Conservation (phyloP, 202 grass and related monocot species). For the Musa balbisiana region DNA sequence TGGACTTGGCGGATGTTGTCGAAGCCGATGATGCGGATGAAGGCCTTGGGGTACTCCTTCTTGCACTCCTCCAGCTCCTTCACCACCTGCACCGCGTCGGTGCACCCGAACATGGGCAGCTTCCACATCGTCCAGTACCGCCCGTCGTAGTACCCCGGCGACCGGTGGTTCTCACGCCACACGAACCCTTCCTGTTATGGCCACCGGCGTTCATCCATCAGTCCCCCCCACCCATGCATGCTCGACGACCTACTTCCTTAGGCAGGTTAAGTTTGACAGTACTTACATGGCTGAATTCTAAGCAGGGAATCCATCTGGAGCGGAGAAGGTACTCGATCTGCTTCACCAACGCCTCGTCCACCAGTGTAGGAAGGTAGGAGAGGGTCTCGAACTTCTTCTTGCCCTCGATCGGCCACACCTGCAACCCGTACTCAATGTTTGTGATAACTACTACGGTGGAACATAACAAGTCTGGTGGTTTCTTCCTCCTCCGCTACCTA, state of each 20-base stretch:
- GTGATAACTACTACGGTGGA: not conserved
- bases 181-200: not conserved
- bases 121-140: slow-evolving; percentile 23
- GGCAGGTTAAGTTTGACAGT: not conserved
- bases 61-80: slow-evolving; percentile 10
- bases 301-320: slow-evolving; percentile 1
- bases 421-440: not conserved
- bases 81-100: slow-evolving; percentile 6
- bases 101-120: slow-evolving; percentile 22
- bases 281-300: slow-evolving; percentile 14
- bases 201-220: not conserved
- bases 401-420: slow-evolving; percentile 23
- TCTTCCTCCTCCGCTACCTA: not conserved
- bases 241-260: not conserved
- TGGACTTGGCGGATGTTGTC: slow-evolving; percentile 16
- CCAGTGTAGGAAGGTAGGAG: slow-evolving; percentile 8
- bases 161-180: not conserved
- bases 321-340: slow-evolving; percentile 16
- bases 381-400: slow-evolving; percentile 16
- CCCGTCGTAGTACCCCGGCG: slow-evolving; percentile 16
- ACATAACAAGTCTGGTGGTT: not conserved
- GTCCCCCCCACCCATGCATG: not conserved
- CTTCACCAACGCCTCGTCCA: not conserved
- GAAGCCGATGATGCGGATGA: slow-evolving; percentile 20
- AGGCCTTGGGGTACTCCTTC: slow-evolving; percentile 3